Percentiles rank a stretch among this genome's conserved stretches.
Evolutionary conservation across 192 early-diverging fungal genomes (phyloP).

Genomic region (Podila epigama): DNA sequence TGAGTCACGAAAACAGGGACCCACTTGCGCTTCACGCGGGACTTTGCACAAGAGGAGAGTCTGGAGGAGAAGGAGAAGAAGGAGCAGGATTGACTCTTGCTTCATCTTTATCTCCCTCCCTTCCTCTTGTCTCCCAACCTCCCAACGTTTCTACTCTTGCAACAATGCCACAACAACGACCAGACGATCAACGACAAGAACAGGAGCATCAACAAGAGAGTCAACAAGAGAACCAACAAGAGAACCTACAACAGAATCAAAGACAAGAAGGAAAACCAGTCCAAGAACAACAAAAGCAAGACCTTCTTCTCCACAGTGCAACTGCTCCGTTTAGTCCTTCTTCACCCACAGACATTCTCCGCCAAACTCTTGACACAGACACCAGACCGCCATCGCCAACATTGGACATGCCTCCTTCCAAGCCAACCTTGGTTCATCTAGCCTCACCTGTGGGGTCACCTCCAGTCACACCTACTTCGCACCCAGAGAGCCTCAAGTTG

Average conservation of each 20-base stretch:
- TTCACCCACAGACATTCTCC: background rate
- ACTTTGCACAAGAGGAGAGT: background rate
- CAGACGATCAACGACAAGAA: background rate
- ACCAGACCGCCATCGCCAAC: background rate
- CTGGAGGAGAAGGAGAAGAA: background rate
- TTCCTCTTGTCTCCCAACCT: background rate
- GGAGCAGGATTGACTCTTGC: background rate
- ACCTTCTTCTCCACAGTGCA: background rate
- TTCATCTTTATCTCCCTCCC: background rate
- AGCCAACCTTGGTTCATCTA: background rate
- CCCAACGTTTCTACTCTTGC: no score
- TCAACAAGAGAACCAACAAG: background rate
- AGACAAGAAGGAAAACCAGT: no score
- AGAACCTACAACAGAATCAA: background rate
- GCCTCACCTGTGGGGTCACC: conserved; percentile 21
- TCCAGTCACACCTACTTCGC: background rate
- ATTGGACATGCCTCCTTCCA: background rate
- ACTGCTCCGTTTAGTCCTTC: background rate
- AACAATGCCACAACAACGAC: background rate
- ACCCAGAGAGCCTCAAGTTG: background rate
- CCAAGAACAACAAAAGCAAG: no score
- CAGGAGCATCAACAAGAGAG: background rate
- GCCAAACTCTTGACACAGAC: background rate
- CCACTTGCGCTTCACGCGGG: conserved; percentile 22
- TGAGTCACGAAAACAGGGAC: conserved; percentile 42